A percentile compares a stretch with the other conserved stretches of the same genome.
Evolutionary conservation across 2,329 filamentous ascomycete species (phyloP).

Genomic region (Fusarium sp.): DNA sequence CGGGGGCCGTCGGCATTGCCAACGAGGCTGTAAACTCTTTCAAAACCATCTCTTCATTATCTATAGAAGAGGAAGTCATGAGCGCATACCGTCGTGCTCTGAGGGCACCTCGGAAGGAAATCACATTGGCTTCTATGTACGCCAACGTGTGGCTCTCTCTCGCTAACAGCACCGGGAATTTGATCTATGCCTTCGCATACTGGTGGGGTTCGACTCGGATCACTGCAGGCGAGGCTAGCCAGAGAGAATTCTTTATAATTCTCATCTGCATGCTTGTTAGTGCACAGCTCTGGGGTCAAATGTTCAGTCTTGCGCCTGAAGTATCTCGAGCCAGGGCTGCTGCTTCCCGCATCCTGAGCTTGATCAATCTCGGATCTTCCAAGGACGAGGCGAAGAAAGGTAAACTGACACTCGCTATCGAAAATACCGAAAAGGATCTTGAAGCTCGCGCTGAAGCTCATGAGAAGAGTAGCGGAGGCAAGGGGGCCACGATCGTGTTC

Average conservation of each 20-base stretch:
- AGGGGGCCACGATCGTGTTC: slow-evolving; percentile 64
- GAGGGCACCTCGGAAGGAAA: slow-evolving; percentile 64
- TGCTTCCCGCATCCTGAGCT: slow-evolving; percentile 65
- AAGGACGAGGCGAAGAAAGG: slow-evolving; percentile 35
- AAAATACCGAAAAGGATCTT: slow-evolving; percentile 49
- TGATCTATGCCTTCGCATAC: slow-evolving; percentile 80
- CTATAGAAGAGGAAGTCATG: slow-evolving; percentile 63
- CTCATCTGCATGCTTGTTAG: slow-evolving; percentile 77
- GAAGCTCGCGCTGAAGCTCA: slow-evolving; percentile 51
- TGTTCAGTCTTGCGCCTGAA: slow-evolving; percentile 80
- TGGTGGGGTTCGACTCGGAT: slow-evolving; percentile 84
- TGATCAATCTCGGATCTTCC: slow-evolving; percentile 59
- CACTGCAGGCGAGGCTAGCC: slow-evolving; percentile 69
- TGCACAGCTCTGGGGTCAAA: slow-evolving; percentile 77
- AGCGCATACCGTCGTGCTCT: slow-evolving; percentile 64
- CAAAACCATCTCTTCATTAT: slow-evolving; percentile 69
- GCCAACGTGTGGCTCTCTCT: slow-evolving; percentile 71
- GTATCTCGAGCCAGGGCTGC: slow-evolving; percentile 74
- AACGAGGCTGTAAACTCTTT: slow-evolving; percentile 75
- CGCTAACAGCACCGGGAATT: slow-evolving; percentile 69
- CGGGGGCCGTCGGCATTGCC: slow-evolving; percentile 70
- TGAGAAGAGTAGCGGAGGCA: slow-evolving; percentile 38
- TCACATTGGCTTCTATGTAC: slow-evolving; percentile 58
- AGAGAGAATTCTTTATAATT: slow-evolving; percentile 80
- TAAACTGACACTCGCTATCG: slow-evolving; percentile 9